Evolutionary conservation across 306 rosid genomes (phyloP).

Genomic region (Styphnolobium japonicum): DNA sequence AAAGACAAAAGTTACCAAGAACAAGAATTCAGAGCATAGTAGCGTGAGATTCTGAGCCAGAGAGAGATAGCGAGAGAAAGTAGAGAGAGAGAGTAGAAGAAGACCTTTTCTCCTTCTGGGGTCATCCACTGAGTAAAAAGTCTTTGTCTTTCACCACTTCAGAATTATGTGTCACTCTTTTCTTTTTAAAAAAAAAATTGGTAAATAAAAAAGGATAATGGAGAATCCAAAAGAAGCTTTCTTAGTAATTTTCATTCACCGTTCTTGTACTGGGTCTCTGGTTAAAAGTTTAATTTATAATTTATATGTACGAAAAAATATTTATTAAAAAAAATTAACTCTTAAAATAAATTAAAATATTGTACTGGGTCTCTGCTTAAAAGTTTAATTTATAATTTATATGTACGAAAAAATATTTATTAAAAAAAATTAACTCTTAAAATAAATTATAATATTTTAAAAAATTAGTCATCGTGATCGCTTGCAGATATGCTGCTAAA

Average conservation of each 20-base stretch:
- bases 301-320: too few species aligned
- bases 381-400: too few species aligned
- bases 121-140: slow-evolving; percentile 8
- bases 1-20: background rate
- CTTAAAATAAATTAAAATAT: too few species aligned
- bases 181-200: background rate
- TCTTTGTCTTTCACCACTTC: slow-evolving; percentile 14
- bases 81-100: background rate
- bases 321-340: too few species aligned
- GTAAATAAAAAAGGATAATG: background rate
- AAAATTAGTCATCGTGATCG: too few species aligned
- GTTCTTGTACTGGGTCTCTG: too few species aligned
- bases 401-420: too few species aligned
- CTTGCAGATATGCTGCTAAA: too few species aligned
- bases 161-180: background rate
- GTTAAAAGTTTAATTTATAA: too few species aligned
- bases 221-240: background rate
- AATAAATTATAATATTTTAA: too few species aligned
- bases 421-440: too few species aligned
- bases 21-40: slow-evolving; percentile 5
- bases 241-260: background rate
- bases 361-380: too few species aligned
- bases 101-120: background rate
- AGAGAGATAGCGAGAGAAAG: background rate
- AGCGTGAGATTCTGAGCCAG: slow-evolving; percentile 23